Evolutionary conservation across 164 flowering plant genomes (phyloP), one percentile per base, ranked within the genome.

Genomic region (Tinospora cordifolia): DNA sequence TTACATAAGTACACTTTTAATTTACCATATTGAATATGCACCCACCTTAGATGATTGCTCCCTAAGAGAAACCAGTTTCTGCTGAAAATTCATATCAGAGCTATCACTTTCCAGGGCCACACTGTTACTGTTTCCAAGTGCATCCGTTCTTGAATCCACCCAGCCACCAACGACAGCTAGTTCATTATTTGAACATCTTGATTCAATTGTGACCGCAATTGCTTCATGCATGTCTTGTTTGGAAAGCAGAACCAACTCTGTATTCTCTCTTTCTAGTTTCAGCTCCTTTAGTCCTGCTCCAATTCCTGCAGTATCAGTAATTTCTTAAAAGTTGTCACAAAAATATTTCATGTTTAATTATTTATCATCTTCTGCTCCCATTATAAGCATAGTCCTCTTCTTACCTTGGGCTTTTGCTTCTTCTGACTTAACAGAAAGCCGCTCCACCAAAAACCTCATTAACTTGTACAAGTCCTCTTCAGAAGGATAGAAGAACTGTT

Each of bases 401-500:
- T 19, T 25, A 0, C 67, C 75, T 38, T 75, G 69, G 59, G 22
- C 17, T 71, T 77, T 77, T 68, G 69, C 71, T 14, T 41, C 69
- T 79, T 73, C 79, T 59, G 81, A 72, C 26, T 75, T 70, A 54
- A 74, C 84, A 59, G 90, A 81, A 36, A 88, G 83, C 84, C 74
- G 86, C 79, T 84, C 88, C 71, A 87, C 87, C 79, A 90, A 81
- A 78, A 88, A 92, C 64, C 93, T 83, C 63, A 88, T 78, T 82
- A 90, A 68, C 78, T 86, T 88, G 71, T 81, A 83, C 60, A 78
- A 72, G 81, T 88, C 91, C 73, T 88, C 98, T 80, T 90, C 90
- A 68, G 93, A 87, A 70, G 93, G 98, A 80, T 87, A 85, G 71
- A 92, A 83, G 77, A 92, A 84, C 98, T 88, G 91, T 86, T 86